These are phyloP conservation scores for Aureobasidium sp. DNA, from an alignment of 2,329 filamentous ascomycete genomes.

Conservation along the genomic window DNA sequence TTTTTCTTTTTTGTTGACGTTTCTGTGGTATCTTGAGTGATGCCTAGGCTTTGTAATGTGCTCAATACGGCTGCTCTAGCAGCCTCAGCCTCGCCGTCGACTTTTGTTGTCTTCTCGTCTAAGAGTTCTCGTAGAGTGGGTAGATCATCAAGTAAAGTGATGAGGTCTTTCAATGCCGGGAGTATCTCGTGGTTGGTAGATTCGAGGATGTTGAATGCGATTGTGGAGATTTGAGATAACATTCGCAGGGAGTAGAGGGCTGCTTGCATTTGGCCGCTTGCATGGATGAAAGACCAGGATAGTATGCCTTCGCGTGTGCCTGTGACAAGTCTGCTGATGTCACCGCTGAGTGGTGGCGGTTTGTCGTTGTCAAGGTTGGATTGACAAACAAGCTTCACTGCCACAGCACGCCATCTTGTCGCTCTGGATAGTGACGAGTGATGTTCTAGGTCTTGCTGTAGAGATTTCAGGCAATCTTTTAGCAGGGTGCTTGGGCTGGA, in stretches of 20 bases:
- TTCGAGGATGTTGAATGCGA: neutral
- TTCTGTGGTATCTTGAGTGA: neutral
- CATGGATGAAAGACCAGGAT: slow-evolving; percentile 31
- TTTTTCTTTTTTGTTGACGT: slow-evolving; percentile 4
- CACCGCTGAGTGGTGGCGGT: slow-evolving; percentile 1
- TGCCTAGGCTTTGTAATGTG: neutral
- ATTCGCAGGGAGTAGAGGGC: slow-evolving; percentile 35
- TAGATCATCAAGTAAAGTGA: neutral
- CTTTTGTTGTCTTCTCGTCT: neutral
- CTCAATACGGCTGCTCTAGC: neutral
- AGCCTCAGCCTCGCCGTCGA: neutral
- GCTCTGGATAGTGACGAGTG: neutral
- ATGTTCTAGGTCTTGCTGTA: neutral
- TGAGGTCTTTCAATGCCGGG: neutral
- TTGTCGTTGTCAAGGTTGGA: slow-evolving; percentile 11
- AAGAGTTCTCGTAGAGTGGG: neutral
- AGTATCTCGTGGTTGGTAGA: neutral
- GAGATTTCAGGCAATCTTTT: neutral
- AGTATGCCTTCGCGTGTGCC: neutral
- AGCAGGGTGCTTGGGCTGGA: neutral
- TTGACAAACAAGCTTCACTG: slow-evolving; percentile 8
- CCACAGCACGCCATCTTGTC: slow-evolving; percentile 14
- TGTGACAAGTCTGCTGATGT: slow-evolving; percentile 11
- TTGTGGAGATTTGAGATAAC: slow-evolving; percentile 28
- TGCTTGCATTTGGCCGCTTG: slow-evolving; percentile 33